phyloP scores from a whole-genome alignment of 2,329 filamentous ascomycete genomes.

The Coleophoma crateriformis region DNA sequence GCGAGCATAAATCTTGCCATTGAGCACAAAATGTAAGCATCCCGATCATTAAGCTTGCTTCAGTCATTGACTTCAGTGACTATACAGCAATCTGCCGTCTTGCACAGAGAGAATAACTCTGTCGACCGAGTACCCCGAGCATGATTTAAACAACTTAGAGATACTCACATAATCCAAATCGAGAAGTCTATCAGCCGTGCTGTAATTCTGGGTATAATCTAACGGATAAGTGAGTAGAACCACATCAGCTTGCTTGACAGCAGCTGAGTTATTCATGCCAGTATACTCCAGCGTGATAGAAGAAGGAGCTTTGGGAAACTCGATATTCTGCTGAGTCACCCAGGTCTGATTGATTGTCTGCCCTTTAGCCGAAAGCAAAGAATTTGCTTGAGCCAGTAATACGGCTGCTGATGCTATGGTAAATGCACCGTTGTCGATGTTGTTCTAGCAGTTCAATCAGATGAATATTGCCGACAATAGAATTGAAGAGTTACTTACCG shows the following conservation, averaged over 20 bases:
- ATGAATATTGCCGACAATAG: not conserved
- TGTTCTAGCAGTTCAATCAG: conserved; percentile 13
- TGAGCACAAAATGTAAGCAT: too few relatives aligned
- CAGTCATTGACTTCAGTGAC: too few relatives aligned
- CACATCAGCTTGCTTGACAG: conserved; percentile 67
- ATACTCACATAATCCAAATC: conserved; percentile 55
- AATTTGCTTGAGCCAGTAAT: conserved; percentile 40
- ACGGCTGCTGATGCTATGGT: conserved; percentile 42
- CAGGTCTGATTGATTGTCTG: conserved; percentile 48
- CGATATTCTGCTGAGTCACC: conserved; percentile 49
- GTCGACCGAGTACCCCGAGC: too few relatives aligned
- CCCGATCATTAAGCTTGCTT: too few relatives aligned
- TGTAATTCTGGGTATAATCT: conserved; percentile 48
- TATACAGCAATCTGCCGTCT: too few relatives aligned
- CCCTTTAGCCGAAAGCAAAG: conserved; percentile 13
- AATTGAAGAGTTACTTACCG: conserved; percentile 29
- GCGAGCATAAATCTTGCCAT: too few relatives aligned
- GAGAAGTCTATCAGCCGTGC: conserved; percentile 37
- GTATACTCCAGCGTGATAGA: conserved; percentile 60
- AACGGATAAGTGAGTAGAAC: conserved; percentile 62
- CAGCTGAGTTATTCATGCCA: conserved; percentile 60
- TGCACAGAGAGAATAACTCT: too few relatives aligned
- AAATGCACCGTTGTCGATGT: conserved; percentile 57
- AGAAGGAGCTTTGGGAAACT: conserved; percentile 46
- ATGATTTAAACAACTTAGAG: not conserved